Percentiles rank a stretch among this genome's conserved stretches.
Conservation (phyloP, 768 basidiomycete genomes). For the Pisolithus albus region DNA sequence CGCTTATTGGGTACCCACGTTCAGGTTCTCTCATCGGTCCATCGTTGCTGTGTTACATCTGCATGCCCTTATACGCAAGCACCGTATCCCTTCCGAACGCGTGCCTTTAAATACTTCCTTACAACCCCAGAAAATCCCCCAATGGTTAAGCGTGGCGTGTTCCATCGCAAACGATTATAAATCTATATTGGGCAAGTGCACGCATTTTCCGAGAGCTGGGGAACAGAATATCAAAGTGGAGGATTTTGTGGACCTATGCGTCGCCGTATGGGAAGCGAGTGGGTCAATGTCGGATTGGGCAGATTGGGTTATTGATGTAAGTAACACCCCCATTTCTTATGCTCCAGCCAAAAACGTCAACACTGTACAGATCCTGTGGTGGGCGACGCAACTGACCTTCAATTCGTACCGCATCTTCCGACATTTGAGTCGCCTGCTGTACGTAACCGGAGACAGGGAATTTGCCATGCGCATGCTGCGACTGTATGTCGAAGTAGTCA, state of each 20-base stretch:
- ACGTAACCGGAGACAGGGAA: conserved; percentile 49
- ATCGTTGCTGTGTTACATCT: conserved; percentile 65
- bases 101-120: conserved; percentile 9
- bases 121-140: conserved; percentile 29
- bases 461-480: conserved; percentile 71
- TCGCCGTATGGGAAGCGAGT: conserved; percentile 74
- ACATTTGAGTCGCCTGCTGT: conserved; percentile 73
- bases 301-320: conserved; percentile 77
- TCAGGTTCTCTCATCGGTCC: conserved; percentile 71
- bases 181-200: conserved; percentile 57
- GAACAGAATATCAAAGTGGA: conserved; percentile 73
- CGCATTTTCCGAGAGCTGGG: conserved; percentile 76
- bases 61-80: conserved; percentile 58
- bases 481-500: conserved; percentile 78
- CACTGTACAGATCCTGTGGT: conserved; percentile 71
- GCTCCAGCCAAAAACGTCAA: background rate
- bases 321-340: conserved; percentile 22
- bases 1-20: conserved; percentile 70
- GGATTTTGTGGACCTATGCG: conserved; percentile 74
- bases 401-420: conserved; percentile 82
- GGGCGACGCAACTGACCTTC: conserved; percentile 91
- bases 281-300: conserved; percentile 57
- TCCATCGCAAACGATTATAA: conserved; percentile 68
- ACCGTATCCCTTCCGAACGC: conserved; percentile 21
- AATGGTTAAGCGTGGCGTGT: conserved; percentile 62